phyloP scores from a whole-genome alignment of 2,329 filamentous ascomycete species.

The Ampelomyces quisqualis region DNA sequence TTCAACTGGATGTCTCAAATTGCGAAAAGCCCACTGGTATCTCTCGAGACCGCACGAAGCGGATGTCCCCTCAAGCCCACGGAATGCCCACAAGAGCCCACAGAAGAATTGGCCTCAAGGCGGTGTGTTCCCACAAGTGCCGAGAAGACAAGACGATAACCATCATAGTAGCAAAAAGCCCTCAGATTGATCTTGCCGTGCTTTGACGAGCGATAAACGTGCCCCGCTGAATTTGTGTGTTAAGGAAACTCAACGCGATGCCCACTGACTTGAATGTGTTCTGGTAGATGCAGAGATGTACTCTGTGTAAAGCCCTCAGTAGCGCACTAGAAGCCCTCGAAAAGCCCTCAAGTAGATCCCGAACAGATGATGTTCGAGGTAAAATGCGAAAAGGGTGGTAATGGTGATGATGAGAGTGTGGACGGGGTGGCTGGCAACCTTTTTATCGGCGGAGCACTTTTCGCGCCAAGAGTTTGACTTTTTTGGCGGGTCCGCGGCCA shows the following conservation, averaged over 20 bases:
- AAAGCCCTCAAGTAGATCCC: slow-evolving; percentile 33
- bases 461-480: slow-evolving; percentile 7
- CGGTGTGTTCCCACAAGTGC: slow-evolving; percentile 56
- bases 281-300: slow-evolving; percentile 28
- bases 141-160: slow-evolving; percentile 48
- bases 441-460: slow-evolving; percentile 10
- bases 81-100: slow-evolving; percentile 51
- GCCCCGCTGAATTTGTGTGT: slow-evolving; percentile 40
- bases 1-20: slow-evolving; percentile 44
- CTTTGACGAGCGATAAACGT: slow-evolving; percentile 40
- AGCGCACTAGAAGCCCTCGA: slow-evolving; percentile 37
- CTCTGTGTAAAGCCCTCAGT: slow-evolving; percentile 31
- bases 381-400: slow-evolving; percentile 21
- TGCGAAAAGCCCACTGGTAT: slow-evolving; percentile 48
- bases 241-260: slow-evolving; percentile 44
- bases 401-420: slow-evolving; percentile 14
- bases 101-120: slow-evolving; percentile 49
- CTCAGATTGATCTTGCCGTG: slow-evolving; percentile 42
- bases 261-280: slow-evolving; percentile 45
- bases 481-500: slow-evolving; percentile 5
- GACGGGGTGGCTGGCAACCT: slow-evolving; percentile 15
- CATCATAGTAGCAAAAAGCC: slow-evolving; percentile 45
- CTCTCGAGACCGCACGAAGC: slow-evolving; percentile 43
- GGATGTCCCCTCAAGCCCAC: slow-evolving; percentile 47
- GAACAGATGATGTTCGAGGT: slow-evolving; percentile 24